These are phyloP conservation scores for cucumber (Cucumis sativus) DNA, from an alignment of 306 rosid genomes.

Conservation along the genomic window Cucumber_9930_V3 NC_026659.2:30360501-30361000, in stretches of 20 bases:
- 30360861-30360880: neutral
- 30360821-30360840: neutral
- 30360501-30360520: conserved; percentile 71
- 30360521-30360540: conserved; percentile 54
- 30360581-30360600: conserved; percentile 80
- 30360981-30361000: neutral
- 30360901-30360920: neutral
- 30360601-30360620: conserved; percentile 12
- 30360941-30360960: neutral
- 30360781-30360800: neutral
- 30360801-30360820: neutral
- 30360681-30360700: neutral
- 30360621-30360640: neutral
- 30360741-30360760: neutral
- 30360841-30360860: neutral
- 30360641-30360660: neutral
- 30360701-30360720: neutral
- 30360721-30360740: neutral
- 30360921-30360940: neutral
- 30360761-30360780: neutral
- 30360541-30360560: conserved; percentile 63
- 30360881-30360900: neutral
- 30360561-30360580: conserved; percentile 85
- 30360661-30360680: neutral
- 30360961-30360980: neutral